Base-by-base conservation (phyloP, 495 filamentous ascomycete genomes). In the Penicillium steckii region DNA sequence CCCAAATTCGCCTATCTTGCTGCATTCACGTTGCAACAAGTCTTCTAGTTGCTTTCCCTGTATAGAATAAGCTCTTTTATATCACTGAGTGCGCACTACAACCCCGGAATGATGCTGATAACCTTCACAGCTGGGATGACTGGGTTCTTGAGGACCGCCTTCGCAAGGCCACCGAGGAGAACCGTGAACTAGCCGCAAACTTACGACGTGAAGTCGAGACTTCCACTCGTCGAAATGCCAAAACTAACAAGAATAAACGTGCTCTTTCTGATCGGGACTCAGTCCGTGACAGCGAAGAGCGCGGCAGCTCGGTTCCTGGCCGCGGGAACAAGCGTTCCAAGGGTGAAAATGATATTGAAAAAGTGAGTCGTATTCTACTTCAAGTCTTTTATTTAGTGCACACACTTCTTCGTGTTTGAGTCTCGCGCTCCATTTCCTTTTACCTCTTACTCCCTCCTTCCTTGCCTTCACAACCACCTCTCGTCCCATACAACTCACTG, bases 101-200 rank as follows among this genome's bases (percentile, higher is more conserved):
- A 7, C 17, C 8, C 3, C 29, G 25, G 35, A 46, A 41, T 47
- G 25, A 55, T 56, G 44, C 65, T 63, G 32, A 57, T 37, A 15
- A 49, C 33, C 25, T 38, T 45, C 50, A 30, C 57, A 90, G 88
- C 40, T 98, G 94, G 94, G 94, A 98, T 75, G 94, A 98, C 77
- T 97, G 93, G 91, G 94, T 97, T 32, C 85, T 89, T 8, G 85
- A 93, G 68, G 94, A 97, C 68, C 90, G 94, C 47, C 85, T 98
- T 12, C 85, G 93, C 50, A 97, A 97, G 76, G 86, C 90, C 69
- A 95, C 85, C 29, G 90, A 95, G 30, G 94, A 97, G 73, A 97
- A 97, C 69, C 86, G 87, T 62, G 88, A 90, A 55, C 80, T 96
- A 7, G 90, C 91, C 10, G 65, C 69, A 43, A 74, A 71, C 40